Evolutionary conservation across 2,329 filamentous ascomycete genomes (phyloP), one percentile per base, ranked within the genome.

Genomic region (Chaetomiaceae sp.): DNA sequence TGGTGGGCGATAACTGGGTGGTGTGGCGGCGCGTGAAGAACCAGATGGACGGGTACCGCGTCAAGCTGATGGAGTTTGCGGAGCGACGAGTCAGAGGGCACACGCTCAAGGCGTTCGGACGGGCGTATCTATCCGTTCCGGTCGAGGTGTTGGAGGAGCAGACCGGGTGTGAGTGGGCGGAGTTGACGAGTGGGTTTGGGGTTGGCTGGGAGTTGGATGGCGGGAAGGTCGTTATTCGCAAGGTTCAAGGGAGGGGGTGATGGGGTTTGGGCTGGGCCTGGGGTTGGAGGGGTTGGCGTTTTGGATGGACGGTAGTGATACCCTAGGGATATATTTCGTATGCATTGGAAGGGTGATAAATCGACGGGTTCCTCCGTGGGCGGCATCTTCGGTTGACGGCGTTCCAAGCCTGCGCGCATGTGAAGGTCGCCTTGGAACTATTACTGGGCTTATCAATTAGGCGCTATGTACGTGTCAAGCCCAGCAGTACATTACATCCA

Each of bases 171-270:
- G 74, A 71, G n/a, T 99, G 92, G 90, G 75, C 81, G 10, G 81
- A 82, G 46, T 71, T 97, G 64, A 78, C 72, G 53, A 76, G 80
- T 30, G 75, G 80, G 59, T 83, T 89, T 64, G 84, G 84, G 2
- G 86, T 97, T 1, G 90, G 90, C 0, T 99, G 94, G 94, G 82
- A 90, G 64, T 73, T 89, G 62, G 84, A 89, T 36, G 85, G 89
- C 42, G 85, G 79, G 38, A 86, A 74, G 63, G 85, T 96, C 29
- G 75, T 90, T n/a, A 92, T 97, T 65, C 80, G 87, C 50, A 79
- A 71, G 64, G 69, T 77, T 16, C 76, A 71, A 64, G 71, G 68
- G 42, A 70, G 69, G 61, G 34, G 32, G 7, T 36, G 5, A 27
- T 23, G 18, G 14, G 25, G 33, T 20, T 43, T 46, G 33, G 27